These are phyloP conservation scores for Eutrema japonicum DNA, from an alignment of 345 rosid genomes.

Conservation along the genomic window DNA sequence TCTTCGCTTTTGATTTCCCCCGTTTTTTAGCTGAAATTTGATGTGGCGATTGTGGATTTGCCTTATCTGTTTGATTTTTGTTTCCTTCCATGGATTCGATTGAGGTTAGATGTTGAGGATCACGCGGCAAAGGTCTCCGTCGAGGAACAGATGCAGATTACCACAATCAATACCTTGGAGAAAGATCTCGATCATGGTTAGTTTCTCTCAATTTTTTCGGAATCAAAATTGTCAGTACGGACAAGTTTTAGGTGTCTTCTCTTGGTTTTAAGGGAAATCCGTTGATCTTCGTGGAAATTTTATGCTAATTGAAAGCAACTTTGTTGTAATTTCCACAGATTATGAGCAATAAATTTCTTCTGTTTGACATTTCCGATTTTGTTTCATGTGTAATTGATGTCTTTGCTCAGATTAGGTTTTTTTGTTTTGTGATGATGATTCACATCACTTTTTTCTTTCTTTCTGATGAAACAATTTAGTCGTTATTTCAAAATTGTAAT, in stretches of 20 bases:
- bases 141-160: slow-evolving; percentile 66
- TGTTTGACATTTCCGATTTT: not conserved
- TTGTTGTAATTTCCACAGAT: not conserved
- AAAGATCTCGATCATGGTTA: slow-evolving; percentile 61
- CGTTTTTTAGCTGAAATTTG: not conserved
- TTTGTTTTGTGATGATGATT: slow-evolving; percentile 5
- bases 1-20: not conserved
- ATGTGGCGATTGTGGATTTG: slow-evolving; percentile 15
- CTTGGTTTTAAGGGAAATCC: not conserved
- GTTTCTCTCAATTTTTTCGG: slow-evolving; percentile 1
- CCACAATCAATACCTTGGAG: slow-evolving; percentile 60
- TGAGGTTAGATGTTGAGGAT: slow-evolving; percentile 72
- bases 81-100: slow-evolving; percentile 2
- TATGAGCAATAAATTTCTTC: not conserved
- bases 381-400: slow-evolving; percentile 7
- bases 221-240: slow-evolving; percentile 2
- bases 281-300: slow-evolving; percentile 2
- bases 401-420: not conserved
- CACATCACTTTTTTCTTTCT: not conserved
- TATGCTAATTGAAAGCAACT: not conserved
- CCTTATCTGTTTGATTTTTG: not conserved
- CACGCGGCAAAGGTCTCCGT: slow-evolving; percentile 69
- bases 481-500: not conserved
- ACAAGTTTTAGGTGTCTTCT: not conserved
- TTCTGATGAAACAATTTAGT: too few relatives aligned